phyloP scores from a whole-genome alignment of 495 filamentous ascomycete species.

The Penicillium malachiteum region DNA sequence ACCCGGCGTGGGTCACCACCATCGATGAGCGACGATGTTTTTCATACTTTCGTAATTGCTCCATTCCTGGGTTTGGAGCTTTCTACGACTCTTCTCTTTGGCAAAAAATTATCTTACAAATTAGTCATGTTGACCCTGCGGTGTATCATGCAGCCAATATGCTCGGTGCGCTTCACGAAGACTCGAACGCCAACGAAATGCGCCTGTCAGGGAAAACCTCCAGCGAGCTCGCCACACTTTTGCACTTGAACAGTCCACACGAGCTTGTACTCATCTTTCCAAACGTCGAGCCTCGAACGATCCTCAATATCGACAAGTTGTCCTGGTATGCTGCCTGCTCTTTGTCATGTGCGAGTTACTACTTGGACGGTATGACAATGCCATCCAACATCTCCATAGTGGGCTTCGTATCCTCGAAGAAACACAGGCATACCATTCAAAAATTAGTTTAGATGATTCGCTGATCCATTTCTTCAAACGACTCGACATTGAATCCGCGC shows the following conservation, averaged over 20 bases:
- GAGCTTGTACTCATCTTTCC: constrained; percentile 12
- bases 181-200: constrained; percentile 14
- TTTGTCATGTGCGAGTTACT: constrained; percentile 20
- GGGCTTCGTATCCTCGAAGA: constrained; percentile 22
- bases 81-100: constrained; percentile 25
- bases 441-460: constrained; percentile 4
- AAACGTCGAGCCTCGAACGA: constrained; percentile 17
- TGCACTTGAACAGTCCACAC: constrained; percentile 19
- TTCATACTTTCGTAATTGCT: constrained; percentile 19
- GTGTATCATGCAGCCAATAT: constrained; percentile 27
- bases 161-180: constrained; percentile 23
- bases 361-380: constrained; percentile 15
- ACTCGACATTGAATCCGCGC: constrained; percentile 16
- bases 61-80: constrained; percentile 10
- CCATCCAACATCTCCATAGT: constrained; percentile 18
- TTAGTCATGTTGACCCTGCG: constrained; percentile 18
- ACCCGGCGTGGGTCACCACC: constrained; percentile 19
- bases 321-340: constrained; percentile 23
- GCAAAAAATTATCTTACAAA: constrained; percentile 18
- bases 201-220: constrained; percentile 16
- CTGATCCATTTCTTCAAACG: constrained; percentile 11
- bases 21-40: constrained; percentile 27
- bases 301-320: constrained; percentile 13
- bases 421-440: constrained; percentile 1
- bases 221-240: constrained; percentile 16